phyloP scores from a whole-genome alignment of 2,329 filamentous ascomycete species.

The Acephala macrosclerotiorum region DNA sequence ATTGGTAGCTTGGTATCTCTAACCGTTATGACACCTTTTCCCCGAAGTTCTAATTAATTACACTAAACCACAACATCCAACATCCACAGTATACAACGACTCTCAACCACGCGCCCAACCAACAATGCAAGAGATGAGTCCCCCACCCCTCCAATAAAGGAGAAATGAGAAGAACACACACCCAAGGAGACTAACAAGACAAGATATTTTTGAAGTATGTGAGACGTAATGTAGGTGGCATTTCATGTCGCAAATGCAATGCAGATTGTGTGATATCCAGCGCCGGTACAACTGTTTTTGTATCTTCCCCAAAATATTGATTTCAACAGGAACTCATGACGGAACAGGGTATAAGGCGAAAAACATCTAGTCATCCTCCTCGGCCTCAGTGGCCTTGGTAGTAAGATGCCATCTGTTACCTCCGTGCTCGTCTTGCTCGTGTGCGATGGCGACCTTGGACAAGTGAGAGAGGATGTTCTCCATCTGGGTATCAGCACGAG shows the following conservation, averaged over 20 bases:
- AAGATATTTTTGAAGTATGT: background rate
- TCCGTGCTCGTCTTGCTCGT: constrained; percentile 58
- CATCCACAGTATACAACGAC: too few species aligned
- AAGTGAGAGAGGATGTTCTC: constrained; percentile 72
- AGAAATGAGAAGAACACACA: background rate
- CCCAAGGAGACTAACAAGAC: constrained; percentile 7
- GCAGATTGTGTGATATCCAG: constrained; percentile 8
- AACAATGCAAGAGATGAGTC: too few species aligned
- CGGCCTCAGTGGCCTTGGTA: constrained; percentile 41
- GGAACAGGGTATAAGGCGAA: background rate
- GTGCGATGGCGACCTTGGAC: constrained; percentile 68
- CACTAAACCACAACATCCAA: too few species aligned
- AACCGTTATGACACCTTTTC: too few species aligned
- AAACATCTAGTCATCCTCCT: constrained; percentile 44
- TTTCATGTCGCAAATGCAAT: constrained; percentile 12
- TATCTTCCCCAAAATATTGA: background rate
- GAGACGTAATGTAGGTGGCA: background rate
- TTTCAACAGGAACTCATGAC: background rate
- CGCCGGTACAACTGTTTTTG: background rate
- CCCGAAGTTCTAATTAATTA: too few species aligned
- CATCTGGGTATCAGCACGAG: constrained; percentile 66
- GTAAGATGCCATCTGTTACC: constrained; percentile 37
- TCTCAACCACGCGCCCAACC: too few species aligned
- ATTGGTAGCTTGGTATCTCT: too few species aligned
- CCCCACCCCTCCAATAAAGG: background rate